These are phyloP conservation scores for Haberlea rhodopensis DNA, from an alignment of 257 asterid species.

Conservation along the genomic window DNA sequence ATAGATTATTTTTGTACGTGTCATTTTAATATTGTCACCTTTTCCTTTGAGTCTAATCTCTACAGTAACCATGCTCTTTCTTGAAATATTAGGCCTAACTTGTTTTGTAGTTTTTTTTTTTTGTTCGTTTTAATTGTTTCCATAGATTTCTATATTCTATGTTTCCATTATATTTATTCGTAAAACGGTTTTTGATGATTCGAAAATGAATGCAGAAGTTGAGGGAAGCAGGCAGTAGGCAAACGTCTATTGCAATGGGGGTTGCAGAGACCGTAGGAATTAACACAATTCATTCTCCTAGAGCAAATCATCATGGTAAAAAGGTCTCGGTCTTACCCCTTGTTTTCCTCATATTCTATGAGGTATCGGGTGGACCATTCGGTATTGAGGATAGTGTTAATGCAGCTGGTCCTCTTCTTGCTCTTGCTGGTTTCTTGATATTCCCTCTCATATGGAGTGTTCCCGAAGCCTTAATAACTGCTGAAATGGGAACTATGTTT, in stretches of 20 bases:
- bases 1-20: too few species aligned
- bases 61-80: too few species aligned
- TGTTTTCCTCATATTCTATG: conserved; percentile 61
- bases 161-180: neutral
- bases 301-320: conserved; percentile 28
- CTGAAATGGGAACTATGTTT: conserved; percentile 76
- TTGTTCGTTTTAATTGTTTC: neutral
- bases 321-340: conserved; percentile 54
- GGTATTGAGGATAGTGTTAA: conserved; percentile 65
- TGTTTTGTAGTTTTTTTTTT: neutral
- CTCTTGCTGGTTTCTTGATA: conserved; percentile 53
- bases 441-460: conserved; percentile 72
- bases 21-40: neutral
- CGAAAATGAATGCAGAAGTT: conserved; percentile 41
- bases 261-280: conserved; percentile 36
- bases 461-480: conserved; percentile 72
- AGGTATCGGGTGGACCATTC: conserved; percentile 72
- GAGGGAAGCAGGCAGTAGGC: conserved; percentile 27
- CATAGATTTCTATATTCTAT: neutral
- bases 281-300: conserved; percentile 31
- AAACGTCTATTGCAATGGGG: conserved; percentile 37
- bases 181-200: conserved; percentile 6
- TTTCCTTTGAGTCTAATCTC: too few species aligned
- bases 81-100: too few species aligned
- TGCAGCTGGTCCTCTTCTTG: conserved; percentile 70